A percentile compares a stretch with the other conserved stretches of the same genome.
Evolutionary conservation across 352 stramenopile species (phyloP).

Genomic region (Aphanomyces stellatus): DNA sequence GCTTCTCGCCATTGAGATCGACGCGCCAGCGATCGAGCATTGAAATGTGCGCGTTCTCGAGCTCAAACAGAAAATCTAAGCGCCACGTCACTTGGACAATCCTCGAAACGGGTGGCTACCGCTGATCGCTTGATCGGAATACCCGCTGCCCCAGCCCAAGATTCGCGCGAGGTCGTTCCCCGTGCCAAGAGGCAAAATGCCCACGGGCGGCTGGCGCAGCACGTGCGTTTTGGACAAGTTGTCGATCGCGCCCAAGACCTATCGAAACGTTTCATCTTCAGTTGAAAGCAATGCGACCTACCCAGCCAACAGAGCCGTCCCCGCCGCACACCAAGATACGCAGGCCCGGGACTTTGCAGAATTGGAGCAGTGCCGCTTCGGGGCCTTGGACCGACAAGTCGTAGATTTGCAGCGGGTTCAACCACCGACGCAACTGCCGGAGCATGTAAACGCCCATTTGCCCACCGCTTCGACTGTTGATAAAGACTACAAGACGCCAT

Average conservation of each 20-base stretch:
- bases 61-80: constrained; percentile 44
- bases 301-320: constrained; percentile 92
- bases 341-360: constrained; percentile 78
- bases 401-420: constrained; percentile 95
- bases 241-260: constrained; percentile 51
- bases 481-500: constrained; percentile 82
- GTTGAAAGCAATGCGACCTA: constrained; percentile 26
- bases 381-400: constrained; percentile 90
- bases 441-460: constrained; percentile 91
- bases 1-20: constrained; percentile 58
- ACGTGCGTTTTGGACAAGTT: constrained; percentile 36
- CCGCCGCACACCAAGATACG: constrained; percentile 92
- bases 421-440: constrained; percentile 82
- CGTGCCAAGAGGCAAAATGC: constrained; percentile 92
- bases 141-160: constrained; percentile 91
- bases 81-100: background rate
- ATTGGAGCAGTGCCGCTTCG: constrained; percentile 85
- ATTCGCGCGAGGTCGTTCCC: constrained; percentile 93
- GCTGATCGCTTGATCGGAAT: constrained; percentile 60
- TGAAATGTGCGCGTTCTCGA: constrained; percentile 65
- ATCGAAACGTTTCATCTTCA: constrained; percentile 7
- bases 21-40: constrained; percentile 69
- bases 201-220: constrained; percentile 84
- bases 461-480: constrained; percentile 92
- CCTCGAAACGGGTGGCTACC: background rate